phyloP scores from a whole-genome alignment of 2,329 filamentous ascomycete genomes.

The Metarhizium humberi region DNA sequence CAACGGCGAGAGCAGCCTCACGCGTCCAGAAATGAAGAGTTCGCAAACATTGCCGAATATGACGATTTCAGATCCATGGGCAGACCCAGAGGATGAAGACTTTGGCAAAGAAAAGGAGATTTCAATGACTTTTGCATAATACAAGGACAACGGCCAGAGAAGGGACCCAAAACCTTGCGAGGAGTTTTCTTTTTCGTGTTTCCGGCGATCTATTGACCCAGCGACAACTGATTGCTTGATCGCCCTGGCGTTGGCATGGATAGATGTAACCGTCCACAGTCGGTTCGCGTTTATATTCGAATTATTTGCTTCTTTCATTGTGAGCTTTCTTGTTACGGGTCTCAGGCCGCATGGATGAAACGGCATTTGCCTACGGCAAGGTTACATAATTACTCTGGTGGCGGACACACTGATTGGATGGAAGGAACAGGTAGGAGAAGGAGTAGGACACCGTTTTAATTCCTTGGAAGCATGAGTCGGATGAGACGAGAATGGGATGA shows the following conservation, averaged over 20 bases:
- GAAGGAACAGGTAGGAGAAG: background rate
- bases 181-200: background rate
- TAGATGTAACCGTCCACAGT: background rate
- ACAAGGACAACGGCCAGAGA: background rate
- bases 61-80: constrained; percentile 56
- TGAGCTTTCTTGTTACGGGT: background rate
- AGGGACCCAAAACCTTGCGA: background rate
- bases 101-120: constrained; percentile 69
- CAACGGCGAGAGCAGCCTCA: constrained; percentile 19
- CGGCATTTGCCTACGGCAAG: background rate
- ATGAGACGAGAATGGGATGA: background rate
- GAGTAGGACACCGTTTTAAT: background rate
- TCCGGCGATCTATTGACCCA: background rate
- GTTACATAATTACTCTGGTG: background rate
- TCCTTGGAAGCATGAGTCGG: background rate
- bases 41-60: constrained; percentile 42
- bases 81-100: constrained; percentile 55
- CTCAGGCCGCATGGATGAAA: background rate
- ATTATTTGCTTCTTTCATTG: background rate
- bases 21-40: constrained; percentile 22
- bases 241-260: background rate
- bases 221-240: background rate
- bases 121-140: constrained; percentile 69
- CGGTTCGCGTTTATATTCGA: background rate
- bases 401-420: background rate